phyloP scores from a whole-genome alignment of 2,329 filamentous ascomycete species.

The Decorospora gaudefroyi region DNA sequence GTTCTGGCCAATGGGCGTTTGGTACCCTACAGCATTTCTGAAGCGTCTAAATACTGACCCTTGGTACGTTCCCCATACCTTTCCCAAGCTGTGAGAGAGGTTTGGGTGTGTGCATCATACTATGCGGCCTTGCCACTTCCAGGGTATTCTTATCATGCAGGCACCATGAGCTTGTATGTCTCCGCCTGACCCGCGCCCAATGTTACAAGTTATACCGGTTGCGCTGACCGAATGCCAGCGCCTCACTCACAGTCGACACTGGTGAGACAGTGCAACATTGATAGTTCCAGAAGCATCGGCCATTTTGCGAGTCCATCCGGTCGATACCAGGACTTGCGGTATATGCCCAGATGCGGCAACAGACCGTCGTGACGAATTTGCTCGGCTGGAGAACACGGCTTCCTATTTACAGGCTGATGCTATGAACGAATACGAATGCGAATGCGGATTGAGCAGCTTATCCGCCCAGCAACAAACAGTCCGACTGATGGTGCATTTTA shows the following conservation, averaged over 20 bases:
- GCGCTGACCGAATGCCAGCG: no score
- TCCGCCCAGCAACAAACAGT: slow-evolving; percentile 3
- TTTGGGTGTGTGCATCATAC: neutral
- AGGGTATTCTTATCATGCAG: neutral
- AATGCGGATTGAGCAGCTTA: slow-evolving; percentile 1
- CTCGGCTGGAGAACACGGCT: neutral
- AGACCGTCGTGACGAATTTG: neutral
- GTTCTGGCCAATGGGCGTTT: slow-evolving; percentile 2
- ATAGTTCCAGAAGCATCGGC: no score
- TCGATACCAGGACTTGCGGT: neutral
- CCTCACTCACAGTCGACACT: no score
- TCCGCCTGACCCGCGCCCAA: no score
- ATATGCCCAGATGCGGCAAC: neutral
- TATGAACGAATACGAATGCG: neutral
- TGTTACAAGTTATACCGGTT: no score
- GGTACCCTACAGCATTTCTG: neutral
- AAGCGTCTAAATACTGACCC: neutral
- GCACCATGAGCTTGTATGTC: neutral
- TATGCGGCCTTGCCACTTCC: neutral
- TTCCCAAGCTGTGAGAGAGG: neutral
- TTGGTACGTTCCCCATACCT: neutral
- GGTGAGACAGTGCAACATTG: no score
- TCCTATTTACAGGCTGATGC: neutral
- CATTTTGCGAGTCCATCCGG: no score
- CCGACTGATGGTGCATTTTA: neutral